Conservation (phyloP, 129 eudicot genomes). For the Silybum marianum region DNA sequence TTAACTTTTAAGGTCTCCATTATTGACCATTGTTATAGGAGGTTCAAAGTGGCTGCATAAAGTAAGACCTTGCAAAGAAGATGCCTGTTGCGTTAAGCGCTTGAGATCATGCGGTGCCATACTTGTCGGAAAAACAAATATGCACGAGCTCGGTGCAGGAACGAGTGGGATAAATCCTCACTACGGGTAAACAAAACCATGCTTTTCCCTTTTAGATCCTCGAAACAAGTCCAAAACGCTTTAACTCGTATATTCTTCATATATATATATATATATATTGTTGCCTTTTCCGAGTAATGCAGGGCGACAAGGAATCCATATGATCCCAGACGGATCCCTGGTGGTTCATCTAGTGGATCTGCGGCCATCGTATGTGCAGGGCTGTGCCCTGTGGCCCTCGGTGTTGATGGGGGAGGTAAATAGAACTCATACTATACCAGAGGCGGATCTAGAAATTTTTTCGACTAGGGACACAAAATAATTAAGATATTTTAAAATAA, state of each 20-base stretch:
- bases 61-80: constrained; percentile 67
- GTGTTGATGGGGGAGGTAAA: constrained; percentile 99
- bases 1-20: no score
- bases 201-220: background rate
- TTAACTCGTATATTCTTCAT: background rate
- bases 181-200: constrained; percentile 60
- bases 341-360: constrained; percentile 99
- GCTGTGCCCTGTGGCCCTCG: constrained; percentile 90
- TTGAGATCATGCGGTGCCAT: constrained; percentile 86
- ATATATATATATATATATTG: background rate
- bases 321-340: constrained; percentile 58
- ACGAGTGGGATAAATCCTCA: constrained; percentile 97
- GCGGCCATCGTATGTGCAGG: constrained; percentile 98
- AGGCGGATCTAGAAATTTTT: no score
- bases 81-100: constrained; percentile 77
- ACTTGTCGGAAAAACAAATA: constrained; percentile 93
- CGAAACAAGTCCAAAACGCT: constrained; percentile 1
- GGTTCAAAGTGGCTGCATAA: constrained; percentile 97
- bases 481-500: no score
- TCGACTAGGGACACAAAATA: no score
- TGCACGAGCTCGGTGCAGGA: constrained; percentile 99
- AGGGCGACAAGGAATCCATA: constrained; percentile 87
- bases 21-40: constrained; percentile 43
- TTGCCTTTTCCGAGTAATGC: background rate
- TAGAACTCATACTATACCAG: background rate